Evolutionary conservation across 805 yeast genomes (phyloP).

Genomic region (Teunomyces aglyptinius): DNA sequence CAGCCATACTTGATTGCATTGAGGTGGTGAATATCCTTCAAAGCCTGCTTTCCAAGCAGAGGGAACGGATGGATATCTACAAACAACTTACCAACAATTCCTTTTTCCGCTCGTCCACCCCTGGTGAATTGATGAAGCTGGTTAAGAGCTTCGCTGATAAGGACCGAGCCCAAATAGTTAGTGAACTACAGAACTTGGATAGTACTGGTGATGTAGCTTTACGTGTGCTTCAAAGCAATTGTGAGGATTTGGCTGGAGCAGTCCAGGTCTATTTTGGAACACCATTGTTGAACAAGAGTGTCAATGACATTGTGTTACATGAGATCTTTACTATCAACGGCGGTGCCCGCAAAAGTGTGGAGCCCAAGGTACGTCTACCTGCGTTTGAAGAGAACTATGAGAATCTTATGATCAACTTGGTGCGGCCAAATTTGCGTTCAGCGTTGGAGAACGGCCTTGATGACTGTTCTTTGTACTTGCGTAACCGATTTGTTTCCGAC

Average conservation of each 20-base stretch:
- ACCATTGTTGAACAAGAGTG: conserved; percentile 15
- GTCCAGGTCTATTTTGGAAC: conserved; percentile 13
- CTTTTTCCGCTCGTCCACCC: neutral
- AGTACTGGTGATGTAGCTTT: neutral
- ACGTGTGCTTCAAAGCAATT: neutral
- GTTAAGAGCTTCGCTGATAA: neutral
- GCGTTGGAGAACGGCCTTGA: conserved; percentile 31
- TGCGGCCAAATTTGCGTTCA: conserved; percentile 36
- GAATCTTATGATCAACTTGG: conserved; percentile 35
- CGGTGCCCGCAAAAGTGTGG: conserved; percentile 10
- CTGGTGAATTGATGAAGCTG: neutral
- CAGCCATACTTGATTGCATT: conserved; percentile 24
- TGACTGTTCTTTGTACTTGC: conserved; percentile 25
- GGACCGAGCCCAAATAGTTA: neutral
- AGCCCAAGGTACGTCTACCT: conserved; percentile 2
- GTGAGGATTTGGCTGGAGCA: neutral
- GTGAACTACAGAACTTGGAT: neutral
- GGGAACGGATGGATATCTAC: conserved; percentile 26
- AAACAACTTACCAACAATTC: conserved; percentile 11
- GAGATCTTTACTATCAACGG: conserved; percentile 34
- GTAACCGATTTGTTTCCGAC: conserved; percentile 5
- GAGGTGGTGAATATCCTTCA: conserved; percentile 16
- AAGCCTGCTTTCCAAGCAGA: conserved; percentile 11
- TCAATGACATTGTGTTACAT: conserved; percentile 28
- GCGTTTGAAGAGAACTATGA: conserved; percentile 37